Conservation (phyloP, 2,329 filamentous ascomycete species). For the Arthrinium puccinioides region DNA sequence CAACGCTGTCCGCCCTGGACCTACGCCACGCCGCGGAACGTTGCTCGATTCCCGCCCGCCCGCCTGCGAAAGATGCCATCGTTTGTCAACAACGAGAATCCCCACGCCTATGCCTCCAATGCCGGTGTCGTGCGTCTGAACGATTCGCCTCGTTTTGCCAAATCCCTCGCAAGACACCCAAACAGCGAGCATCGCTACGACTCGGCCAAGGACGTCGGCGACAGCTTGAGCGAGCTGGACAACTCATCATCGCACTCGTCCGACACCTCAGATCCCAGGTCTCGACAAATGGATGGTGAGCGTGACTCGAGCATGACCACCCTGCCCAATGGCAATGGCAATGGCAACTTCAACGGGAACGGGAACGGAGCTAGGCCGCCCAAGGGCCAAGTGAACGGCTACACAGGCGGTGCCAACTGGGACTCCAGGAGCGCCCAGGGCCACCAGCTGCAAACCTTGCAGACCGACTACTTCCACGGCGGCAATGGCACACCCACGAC, state of each 20-base stretch:
- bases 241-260: slow-evolving; percentile 46
- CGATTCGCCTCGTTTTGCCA: neutral
- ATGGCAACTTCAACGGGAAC: too few relatives aligned
- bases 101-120: slow-evolving; percentile 20
- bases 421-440: too few relatives aligned
- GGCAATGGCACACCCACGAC: too few relatives aligned
- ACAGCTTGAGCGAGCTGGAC: slow-evolving; percentile 48
- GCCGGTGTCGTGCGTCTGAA: slow-evolving; percentile 22
- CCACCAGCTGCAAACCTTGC: too few relatives aligned
- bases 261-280: slow-evolving; percentile 38
- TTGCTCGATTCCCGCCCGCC: too few relatives aligned
- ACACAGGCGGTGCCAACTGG: too few relatives aligned
- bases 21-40: too few relatives aligned
- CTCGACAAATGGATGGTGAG: slow-evolving; percentile 35
- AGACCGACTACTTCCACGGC: too few relatives aligned
- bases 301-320: slow-evolving; percentile 46
- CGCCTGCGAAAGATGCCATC: slow-evolving; percentile 45
- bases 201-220: slow-evolving; percentile 39
- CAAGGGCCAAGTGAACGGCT: neutral
- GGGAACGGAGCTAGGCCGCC: too few relatives aligned
- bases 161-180: neutral
- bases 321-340: slow-evolving; percentile 41
- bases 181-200: slow-evolving; percentile 12
- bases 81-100: slow-evolving; percentile 38
- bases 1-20: too few relatives aligned